A percentile compares a stretch with the other conserved stretches of the same genome.
Conservation (phyloP, 129 eudicot genomes). For the Oenanthe sinensis region DNA sequence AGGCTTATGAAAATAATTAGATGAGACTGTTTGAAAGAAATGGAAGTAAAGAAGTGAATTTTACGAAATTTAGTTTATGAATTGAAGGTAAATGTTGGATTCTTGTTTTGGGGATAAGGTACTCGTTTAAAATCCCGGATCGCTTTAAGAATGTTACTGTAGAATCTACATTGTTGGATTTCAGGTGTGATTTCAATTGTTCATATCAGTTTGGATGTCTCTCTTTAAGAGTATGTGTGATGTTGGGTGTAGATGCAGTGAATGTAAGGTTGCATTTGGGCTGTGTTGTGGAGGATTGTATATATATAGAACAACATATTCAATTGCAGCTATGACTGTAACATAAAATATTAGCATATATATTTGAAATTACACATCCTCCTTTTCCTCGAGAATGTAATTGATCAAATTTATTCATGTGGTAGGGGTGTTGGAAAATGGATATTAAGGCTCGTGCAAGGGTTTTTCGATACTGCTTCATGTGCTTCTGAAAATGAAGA, state of each 20-base stretch:
- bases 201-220: background rate
- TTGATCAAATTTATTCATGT: background rate
- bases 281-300: background rate
- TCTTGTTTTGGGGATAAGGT: background rate
- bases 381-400: background rate
- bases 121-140: background rate
- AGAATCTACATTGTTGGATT: background rate
- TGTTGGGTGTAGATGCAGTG: background rate
- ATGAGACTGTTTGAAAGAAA: background rate
- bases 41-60: background rate
- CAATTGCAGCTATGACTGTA: too few relatives aligned
- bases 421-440: conserved; percentile 87
- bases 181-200: background rate
- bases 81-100: background rate
- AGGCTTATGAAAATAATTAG: background rate
- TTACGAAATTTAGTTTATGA: background rate
- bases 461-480: conserved; percentile 43
- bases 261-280: background rate
- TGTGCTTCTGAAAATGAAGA: conserved; percentile 47
- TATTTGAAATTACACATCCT: background rate
- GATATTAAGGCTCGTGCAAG: conserved; percentile 72
- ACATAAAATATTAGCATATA: too few relatives aligned
- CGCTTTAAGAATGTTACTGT: background rate
- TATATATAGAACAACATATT: too few relatives aligned
- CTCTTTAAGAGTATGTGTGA: background rate